Evolutionary conservation across 139 green algal species (phyloP), one percentile per base, ranked within the genome.

Genomic region (Coccomyxa sp.): DNA sequence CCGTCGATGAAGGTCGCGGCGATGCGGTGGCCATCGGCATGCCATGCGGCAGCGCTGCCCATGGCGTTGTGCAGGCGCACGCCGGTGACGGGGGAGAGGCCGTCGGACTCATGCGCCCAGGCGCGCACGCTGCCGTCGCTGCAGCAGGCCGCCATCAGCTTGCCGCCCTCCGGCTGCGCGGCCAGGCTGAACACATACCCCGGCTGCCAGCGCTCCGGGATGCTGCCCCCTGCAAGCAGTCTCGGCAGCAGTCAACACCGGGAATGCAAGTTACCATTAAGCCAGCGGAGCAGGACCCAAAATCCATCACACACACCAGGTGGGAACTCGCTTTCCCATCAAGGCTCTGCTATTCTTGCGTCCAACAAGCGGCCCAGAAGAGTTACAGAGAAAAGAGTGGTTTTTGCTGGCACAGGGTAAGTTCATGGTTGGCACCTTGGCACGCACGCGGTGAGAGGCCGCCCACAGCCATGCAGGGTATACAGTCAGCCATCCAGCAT

Each of bases 121-220:
- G 71, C 31, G 3, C 83, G 66, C 67, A 86, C 31, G 27, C 76
- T 68, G 25, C 83, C 83, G 45, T 86, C 83, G 30, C 57, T 78
- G 79, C 83, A 86, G 63, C 63, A 38, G n/a, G 67, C 76, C 3
- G 83, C 83, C 11, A 86, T 28, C 58, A 86, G n/a, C 14, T 16
- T 75, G 17, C 83, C 78, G 3, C 57, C 30, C 45, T 32, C 67
- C 18, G 80, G 79, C 63, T 86, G 83, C 27, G 31, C 27, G 10
- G 45, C 18, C 74, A 81, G 63, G n/a, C 77, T 68, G 57, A 86
- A 86, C 21, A 86, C 16, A 31, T 86, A 67, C n/a, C 67, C 83
- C 63, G 67, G n/a, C 68, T 80, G 83, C 83, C 83, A 86, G 23
- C 79, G 60, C 23, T 67, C 68, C 7, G 83, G 83, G 32, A 83